Evolutionary conservation across 2,329 filamentous ascomycete genomes (phyloP).

Genomic region (Chaetomiaceae sp.): DNA sequence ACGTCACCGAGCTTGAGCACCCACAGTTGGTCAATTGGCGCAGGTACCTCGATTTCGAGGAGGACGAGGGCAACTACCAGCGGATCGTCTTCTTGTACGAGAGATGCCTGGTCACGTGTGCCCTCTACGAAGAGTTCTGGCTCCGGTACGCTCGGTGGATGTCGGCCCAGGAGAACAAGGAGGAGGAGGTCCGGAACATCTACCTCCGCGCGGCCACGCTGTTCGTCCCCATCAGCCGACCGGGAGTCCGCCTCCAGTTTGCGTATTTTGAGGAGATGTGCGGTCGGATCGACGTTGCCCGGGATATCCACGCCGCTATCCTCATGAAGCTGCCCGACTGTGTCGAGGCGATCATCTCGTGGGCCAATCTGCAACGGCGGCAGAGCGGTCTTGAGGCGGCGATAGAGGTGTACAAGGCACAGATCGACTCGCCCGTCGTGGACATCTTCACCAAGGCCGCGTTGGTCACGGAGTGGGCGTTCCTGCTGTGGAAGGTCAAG

Average conservation of each 20-base stretch:
- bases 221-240: slow-evolving; percentile 81
- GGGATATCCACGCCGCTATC: slow-evolving; percentile 80
- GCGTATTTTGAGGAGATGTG: slow-evolving; percentile 91
- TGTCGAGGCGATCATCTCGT: slow-evolving; percentile 80
- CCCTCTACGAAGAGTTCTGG: slow-evolving; percentile 97
- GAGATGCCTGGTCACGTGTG: slow-evolving; percentile 85
- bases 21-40: slow-evolving; percentile 84
- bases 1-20: slow-evolving; percentile 88
- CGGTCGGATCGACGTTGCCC: slow-evolving; percentile 70
- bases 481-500: slow-evolving; percentile 81
- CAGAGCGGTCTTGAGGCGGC: slow-evolving; percentile 80
- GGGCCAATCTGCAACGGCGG: slow-evolving; percentile 81
- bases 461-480: slow-evolving; percentile 83
- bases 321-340: slow-evolving; percentile 73
- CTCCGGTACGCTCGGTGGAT: slow-evolving; percentile 96
- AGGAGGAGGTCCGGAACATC: slow-evolving; percentile 87
- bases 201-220: slow-evolving; percentile 82
- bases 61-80: slow-evolving; percentile 71
- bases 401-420: slow-evolving; percentile 74
- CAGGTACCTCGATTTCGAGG: slow-evolving; percentile 95
- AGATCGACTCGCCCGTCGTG: slow-evolving; percentile 68
- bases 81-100: slow-evolving; percentile 85
- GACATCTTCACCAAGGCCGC: slow-evolving; percentile 80
- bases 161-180: slow-evolving; percentile 71
- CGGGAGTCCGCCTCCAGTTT: slow-evolving; percentile 81